phyloP scores from a whole-genome alignment of 2,329 filamentous ascomycete genomes.

The Monilinia aucupariae region DNA sequence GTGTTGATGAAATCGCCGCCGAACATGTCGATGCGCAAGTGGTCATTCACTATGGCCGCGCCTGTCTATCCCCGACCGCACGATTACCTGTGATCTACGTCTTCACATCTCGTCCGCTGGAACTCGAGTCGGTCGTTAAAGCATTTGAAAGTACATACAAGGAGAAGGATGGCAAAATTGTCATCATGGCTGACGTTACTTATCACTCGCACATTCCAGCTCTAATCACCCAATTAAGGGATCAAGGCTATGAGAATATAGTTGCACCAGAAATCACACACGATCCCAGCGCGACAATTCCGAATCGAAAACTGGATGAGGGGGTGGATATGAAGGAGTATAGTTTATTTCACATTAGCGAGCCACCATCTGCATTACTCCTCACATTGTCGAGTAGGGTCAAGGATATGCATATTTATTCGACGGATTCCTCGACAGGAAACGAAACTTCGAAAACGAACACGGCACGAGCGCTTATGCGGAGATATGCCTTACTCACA shows the following conservation, averaged over 20 bases:
- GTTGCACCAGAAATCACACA: constrained; percentile 68
- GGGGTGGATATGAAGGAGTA: constrained; percentile 42
- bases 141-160: constrained; percentile 66
- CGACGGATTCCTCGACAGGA: constrained; percentile 42
- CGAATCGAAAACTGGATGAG: constrained; percentile 62
- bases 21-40: constrained; percentile 89
- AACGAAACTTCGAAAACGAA: constrained; percentile 35
- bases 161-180: constrained; percentile 52
- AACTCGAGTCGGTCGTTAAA: constrained; percentile 49
- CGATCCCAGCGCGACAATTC: constrained; percentile 72
- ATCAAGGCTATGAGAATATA: constrained; percentile 63
- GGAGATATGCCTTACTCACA: constrained; percentile 83
- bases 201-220: constrained; percentile 68
- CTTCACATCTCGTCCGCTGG: constrained; percentile 70
- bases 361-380: constrained; percentile 74
- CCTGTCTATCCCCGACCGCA: constrained; percentile 85
- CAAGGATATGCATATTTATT: constrained; percentile 70
- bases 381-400: constrained; percentile 83
- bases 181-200: constrained; percentile 85
- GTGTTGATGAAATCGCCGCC: constrained; percentile 92
- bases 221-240: constrained; percentile 50
- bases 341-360: constrained; percentile 78
- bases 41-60: constrained; percentile 88
- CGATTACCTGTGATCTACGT: constrained; percentile 84
- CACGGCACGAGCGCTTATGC: constrained; percentile 58